Evolutionary conservation across 225 moss, liverwort and hornwort species (phyloP), one percentile per base, ranked within the genome.

Genomic region (Polytrichum formosum): DNA sequence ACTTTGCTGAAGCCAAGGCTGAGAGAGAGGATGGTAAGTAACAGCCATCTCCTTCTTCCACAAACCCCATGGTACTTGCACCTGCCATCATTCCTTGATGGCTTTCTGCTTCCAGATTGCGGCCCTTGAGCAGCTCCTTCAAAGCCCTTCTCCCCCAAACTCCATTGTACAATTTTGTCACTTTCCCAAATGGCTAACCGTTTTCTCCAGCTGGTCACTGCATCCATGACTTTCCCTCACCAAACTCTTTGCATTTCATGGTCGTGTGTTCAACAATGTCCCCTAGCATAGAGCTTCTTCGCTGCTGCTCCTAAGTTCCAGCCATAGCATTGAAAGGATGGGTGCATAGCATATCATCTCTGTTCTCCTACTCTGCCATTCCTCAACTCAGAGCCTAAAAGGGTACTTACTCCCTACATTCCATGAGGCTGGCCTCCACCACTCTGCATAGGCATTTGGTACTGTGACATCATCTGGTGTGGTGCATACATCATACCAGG

Each of bases 401-500:
- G 16, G 55, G 18, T 2, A 27, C 27, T 25, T 35, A 35, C 35
- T 62, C 61, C 62, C 64, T 84, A 93, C 67, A 89, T 75, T 67
- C 91, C 83, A 63, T 85, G 87, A 54, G 89, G 85, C 63, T 91
- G 93, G 26, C 73, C 81, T 6, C 86, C 86, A 8, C 74, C 72
- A 21, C 85, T 89, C 72, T 85, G 93, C 89, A 93, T 88, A 26
- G 87, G 78, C 89, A 93, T 88, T 75, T 86, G 87, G 69, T 88
- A 93, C 29, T 91, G 91, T n/a, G 79, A 74, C 84, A 90, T 88
- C 79, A 93, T 86, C 76, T 91, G 91, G 28, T 83, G 93, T 18
- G 91, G 82, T 30, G 85, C 77, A 69, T 91, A 90, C 75, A 93
- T 90, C 74, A 91, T 82, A 68, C 91, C 90, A 2, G 89, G 81